phyloP scores from a whole-genome alignment of 2,329 filamentous ascomycete species.

The Aureobasidium lini region DNA sequence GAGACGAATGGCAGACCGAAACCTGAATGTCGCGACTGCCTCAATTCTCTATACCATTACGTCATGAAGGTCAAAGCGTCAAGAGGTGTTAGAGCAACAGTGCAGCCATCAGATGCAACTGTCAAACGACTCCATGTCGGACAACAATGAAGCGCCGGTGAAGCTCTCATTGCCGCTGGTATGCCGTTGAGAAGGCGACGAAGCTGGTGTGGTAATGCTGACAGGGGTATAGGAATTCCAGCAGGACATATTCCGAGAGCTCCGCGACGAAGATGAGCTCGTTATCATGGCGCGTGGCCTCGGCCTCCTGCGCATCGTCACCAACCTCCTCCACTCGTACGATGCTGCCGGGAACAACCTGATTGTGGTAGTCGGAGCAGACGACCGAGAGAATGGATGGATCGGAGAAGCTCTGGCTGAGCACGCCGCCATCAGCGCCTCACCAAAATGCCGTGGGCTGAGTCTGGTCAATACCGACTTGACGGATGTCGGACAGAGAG shows the following conservation, averaged over 20 bases:
- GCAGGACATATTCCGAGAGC: conserved; percentile 87
- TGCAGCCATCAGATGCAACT: neutral
- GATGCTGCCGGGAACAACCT: conserved; percentile 93
- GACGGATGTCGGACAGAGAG: conserved; percentile 75
- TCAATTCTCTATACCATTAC: neutral
- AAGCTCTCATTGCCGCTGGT: conserved; percentile 74
- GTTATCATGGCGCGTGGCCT: conserved; percentile 87
- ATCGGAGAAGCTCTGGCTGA: conserved; percentile 93
- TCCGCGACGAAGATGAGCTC: conserved; percentile 85
- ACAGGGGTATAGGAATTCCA: conserved; percentile 61
- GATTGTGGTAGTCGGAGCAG: conserved; percentile 79
- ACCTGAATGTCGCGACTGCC: neutral
- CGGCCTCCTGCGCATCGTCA: conserved; percentile 82
- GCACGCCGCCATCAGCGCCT: conserved; percentile 82
- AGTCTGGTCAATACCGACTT: conserved; percentile 91
- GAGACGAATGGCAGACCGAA: no score
- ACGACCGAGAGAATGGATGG: conserved; percentile 92
- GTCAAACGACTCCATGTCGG: conserved; percentile 14
- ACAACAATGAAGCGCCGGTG: conserved; percentile 45
- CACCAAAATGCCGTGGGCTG: conserved; percentile 73
- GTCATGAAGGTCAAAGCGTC: neutral
- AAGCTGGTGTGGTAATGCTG: neutral
- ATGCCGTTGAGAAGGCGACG: neutral
- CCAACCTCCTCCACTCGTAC: conserved; percentile 94
- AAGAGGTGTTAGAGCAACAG: neutral